Evolutionary conservation across 2,329 filamentous ascomycete species (phyloP), one percentile per base, ranked within the genome.

Genomic region (Pestalotiopsis sp.): DNA sequence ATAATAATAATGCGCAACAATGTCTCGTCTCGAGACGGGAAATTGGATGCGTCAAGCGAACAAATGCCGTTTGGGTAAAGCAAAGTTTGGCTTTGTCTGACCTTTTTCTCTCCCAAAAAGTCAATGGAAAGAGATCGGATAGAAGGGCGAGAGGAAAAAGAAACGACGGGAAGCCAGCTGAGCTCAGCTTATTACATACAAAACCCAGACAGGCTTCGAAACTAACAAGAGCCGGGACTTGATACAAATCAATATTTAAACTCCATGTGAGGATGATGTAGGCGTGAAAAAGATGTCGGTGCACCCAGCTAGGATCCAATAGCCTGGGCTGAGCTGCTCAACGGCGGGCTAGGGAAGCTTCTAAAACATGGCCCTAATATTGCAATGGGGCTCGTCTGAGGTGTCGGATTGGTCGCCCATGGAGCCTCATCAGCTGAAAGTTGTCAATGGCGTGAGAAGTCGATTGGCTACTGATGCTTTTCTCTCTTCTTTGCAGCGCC

Each of bases 231-330:
- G 40, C 62, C 23, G 62, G 62, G 62, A 49, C 62, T 14, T 49
- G 62, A 65, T 56, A 63, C 58, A 38, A 36, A 38, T 38, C 23
- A 31, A 65, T 65, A 49, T 65, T 65, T 65, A 65, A 65, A 38
- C 40, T 49, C 40, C 38, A 13, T 49, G 62, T 23, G 38, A 59
- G 56, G 31, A 62, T 11, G 45, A 52, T 52, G 45, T 20, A 52
- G 45, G 45, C 31, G 31, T 36, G 20, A 52, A 52, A 52, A 20
- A 52, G 45, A n/a, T 20, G 58, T 60, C 58, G 31, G 58, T 11
- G 38, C 11, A 45, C n/a, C 62, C 31, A 36, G 40, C 62, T 65
- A 65, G 27, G 38, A 56, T 56, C 62, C 62, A 65, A 65, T 65
- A 56, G 62, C 62, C 17, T 65, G 62, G 38, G 62, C 20, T 38